Evolutionary conservation across 2,329 filamentous ascomycete species (phyloP).

Genomic region (Ophiosphaerella korrae): DNA sequence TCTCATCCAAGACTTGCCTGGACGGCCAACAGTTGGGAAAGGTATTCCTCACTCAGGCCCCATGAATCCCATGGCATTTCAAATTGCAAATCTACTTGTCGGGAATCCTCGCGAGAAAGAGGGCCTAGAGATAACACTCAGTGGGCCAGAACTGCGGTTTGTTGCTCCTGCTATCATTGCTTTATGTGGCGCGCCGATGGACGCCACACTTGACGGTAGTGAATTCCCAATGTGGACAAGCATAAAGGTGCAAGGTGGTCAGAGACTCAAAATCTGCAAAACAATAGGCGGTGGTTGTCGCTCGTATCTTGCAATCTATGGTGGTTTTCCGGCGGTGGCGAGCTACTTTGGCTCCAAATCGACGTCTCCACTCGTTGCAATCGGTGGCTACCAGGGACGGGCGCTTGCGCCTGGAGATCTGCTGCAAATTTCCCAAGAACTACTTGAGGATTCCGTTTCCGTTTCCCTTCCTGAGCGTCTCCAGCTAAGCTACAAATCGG

Average conservation of each 20-base stretch:
- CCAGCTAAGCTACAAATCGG: conserved; percentile 55
- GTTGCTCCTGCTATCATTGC: conserved; percentile 60
- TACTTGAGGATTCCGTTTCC: conserved; percentile 39
- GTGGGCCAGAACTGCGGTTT: conserved; percentile 64
- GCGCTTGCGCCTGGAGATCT: conserved; percentile 61
- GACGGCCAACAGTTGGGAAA: conserved; percentile 60
- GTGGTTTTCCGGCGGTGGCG: conserved; percentile 60
- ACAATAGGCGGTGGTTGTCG: conserved; percentile 60
- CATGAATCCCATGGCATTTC: conserved; percentile 65
- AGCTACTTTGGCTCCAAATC: conserved; percentile 65
- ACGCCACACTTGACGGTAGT: conserved; percentile 57
- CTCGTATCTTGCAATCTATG: conserved; percentile 63
- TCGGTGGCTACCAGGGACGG: conserved; percentile 66
- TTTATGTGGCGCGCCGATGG: conserved; percentile 62
- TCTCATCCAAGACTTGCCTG: conserved; percentile 64
- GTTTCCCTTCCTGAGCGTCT: conserved; percentile 52
- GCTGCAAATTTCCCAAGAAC: conserved; percentile 51
- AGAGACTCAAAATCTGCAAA: conserved; percentile 61
- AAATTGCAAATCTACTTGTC: conserved; percentile 64
- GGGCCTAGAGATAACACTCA: conserved; percentile 64
- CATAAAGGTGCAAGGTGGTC: conserved; percentile 57
- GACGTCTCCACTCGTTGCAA: conserved; percentile 61
- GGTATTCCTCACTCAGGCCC: conserved; percentile 65
- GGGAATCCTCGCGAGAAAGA: conserved; percentile 61
- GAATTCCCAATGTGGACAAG: conserved; percentile 61